These are phyloP conservation scores for Keqinozyma sinolaborantium DNA, from an alignment of 1,139 yeast genomes.

Conservation along the genomic window DNA sequence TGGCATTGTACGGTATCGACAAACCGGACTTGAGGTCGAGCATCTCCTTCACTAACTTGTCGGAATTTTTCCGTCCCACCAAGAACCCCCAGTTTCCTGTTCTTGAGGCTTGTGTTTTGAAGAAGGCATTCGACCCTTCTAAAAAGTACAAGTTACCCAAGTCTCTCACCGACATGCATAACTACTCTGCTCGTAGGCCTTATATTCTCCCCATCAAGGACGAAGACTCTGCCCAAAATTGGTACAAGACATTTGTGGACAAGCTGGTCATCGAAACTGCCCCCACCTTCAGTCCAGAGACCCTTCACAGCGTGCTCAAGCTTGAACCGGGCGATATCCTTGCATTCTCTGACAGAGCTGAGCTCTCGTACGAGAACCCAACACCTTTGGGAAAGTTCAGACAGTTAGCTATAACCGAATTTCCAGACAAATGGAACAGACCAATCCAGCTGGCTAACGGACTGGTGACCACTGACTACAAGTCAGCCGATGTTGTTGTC, in stretches of 20 bases:
- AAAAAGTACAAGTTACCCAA: conserved; percentile 21
- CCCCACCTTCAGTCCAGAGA: conserved; percentile 12
- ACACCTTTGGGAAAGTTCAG: conserved; percentile 90
- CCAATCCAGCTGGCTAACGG: conserved; percentile 20
- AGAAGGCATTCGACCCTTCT: conserved; percentile 37
- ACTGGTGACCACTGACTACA: conserved; percentile 12
- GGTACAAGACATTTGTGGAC: conserved; percentile 41
- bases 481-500: conserved; percentile 40
- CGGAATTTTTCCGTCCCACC: conserved; percentile 31
- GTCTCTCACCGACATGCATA: conserved; percentile 33
- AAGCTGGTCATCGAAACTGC: conserved; percentile 19
- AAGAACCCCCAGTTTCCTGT: conserved; percentile 48
- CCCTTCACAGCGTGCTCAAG: conserved; percentile 30
- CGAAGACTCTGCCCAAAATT: conserved; percentile 30
- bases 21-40: conserved; percentile 84
- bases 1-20: conserved; percentile 80
- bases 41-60: conserved; percentile 48
- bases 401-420: conserved; percentile 60
- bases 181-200: conserved; percentile 62
- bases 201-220: conserved; percentile 45
- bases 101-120: conserved; percentile 68
- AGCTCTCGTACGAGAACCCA: conserved; percentile 79
- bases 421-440: conserved; percentile 51
- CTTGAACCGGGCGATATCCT: conserved; percentile 68
- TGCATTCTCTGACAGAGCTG: conserved; percentile 70